Conservation (phyloP, 768 basidiomycete species). For the Tylopilus vinaceipallidus region DNA sequence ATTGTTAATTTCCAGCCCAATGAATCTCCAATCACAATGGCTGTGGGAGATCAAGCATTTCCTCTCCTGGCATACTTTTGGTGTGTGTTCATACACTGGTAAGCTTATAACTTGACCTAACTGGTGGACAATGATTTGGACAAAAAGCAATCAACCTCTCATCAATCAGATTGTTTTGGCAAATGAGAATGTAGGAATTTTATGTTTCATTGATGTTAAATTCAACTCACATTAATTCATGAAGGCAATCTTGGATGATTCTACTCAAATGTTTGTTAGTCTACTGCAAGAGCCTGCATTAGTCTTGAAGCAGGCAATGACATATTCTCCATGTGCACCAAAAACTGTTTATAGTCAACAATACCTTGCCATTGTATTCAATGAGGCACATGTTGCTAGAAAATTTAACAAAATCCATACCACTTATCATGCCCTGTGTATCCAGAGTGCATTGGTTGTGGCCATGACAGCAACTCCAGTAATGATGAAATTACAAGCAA, state of each 20-base stretch:
- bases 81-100: neutral
- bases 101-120: neutral
- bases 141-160: neutral
- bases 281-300: too few species aligned
- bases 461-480: constrained; percentile 3
- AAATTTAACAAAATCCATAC: constrained; percentile 3
- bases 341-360: neutral
- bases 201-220: neutral
- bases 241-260: too few species aligned
- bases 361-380: neutral
- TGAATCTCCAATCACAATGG: neutral
- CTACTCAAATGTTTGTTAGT: too few species aligned
- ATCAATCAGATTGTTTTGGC: neutral
- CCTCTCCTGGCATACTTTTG: neutral
- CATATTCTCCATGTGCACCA: neutral
- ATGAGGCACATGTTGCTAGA: constrained; percentile 1
- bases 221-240: too few species aligned
- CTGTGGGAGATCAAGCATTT: neutral
- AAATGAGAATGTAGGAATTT: neutral
- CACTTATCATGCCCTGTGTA: neutral
- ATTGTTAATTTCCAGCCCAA: neutral
- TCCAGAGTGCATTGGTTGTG: rapidly evolving
- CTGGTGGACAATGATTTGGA: neutral
- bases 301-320: neutral
- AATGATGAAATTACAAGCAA: constrained; percentile 5